Conservation (phyloP, 805 yeast genomes). For the Candida arabinofermentans region DNA sequence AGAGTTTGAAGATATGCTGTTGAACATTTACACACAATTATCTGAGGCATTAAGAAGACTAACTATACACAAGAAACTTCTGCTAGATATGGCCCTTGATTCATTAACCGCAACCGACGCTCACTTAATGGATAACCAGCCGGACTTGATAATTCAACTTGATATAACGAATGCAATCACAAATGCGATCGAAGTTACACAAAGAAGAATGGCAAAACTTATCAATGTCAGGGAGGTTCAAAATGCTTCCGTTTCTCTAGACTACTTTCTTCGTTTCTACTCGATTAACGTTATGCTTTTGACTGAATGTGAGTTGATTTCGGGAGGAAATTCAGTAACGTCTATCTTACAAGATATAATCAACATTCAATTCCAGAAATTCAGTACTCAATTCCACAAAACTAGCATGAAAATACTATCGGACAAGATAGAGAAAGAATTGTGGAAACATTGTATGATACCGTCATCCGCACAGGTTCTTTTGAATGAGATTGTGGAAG, state of each 20-base stretch:
- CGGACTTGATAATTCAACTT: slow-evolving; percentile 48
- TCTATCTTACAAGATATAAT: slow-evolving; percentile 64
- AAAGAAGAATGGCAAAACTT: slow-evolving; percentile 72
- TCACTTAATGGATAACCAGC: slow-evolving; percentile 26
- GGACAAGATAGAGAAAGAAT: slow-evolving; percentile 56
- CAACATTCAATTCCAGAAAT: slow-evolving; percentile 61
- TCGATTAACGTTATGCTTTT: slow-evolving; percentile 65
- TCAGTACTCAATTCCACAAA: slow-evolving; percentile 51
- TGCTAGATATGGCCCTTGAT: slow-evolving; percentile 66
- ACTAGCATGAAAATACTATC: slow-evolving; percentile 44
- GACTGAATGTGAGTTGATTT: slow-evolving; percentile 77
- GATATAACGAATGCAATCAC: slow-evolving; percentile 66
- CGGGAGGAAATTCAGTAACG: slow-evolving; percentile 55
- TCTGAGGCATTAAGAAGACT: slow-evolving; percentile 73
- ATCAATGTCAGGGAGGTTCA: slow-evolving; percentile 74
- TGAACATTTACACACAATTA: slow-evolving; percentile 53
- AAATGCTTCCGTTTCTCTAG: slow-evolving; percentile 50
- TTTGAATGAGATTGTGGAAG: slow-evolving; percentile 47
- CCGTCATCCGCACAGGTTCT: slow-evolving; percentile 41
- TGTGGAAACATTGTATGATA: slow-evolving; percentile 75
- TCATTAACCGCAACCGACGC: slow-evolving; percentile 32
- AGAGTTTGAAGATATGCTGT: slow-evolving; percentile 72
- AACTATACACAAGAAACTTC: slow-evolving; percentile 71
- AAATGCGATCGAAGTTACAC: slow-evolving; percentile 66
- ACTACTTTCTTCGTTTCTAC: slow-evolving; percentile 65